Base-by-base conservation (phyloP, 164 flowering plant species). In the Tinospora cordifolia region DNA sequence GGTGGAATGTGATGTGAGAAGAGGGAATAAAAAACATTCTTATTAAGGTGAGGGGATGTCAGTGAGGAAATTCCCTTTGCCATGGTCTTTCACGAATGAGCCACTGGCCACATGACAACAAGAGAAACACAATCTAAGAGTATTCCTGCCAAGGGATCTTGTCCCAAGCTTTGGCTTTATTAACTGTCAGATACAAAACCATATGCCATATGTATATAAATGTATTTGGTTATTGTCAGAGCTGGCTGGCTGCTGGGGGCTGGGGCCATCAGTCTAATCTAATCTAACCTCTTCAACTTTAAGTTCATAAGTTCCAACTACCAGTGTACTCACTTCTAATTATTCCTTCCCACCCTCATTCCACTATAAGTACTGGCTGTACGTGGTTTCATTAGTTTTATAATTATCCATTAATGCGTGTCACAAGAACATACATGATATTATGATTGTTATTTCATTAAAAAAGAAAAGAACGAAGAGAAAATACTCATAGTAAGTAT, bases 61-160 rank as follows among this genome's bases (percentile, higher is more conserved):
- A 54, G 60, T 54, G 60, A 54, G 60, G 21, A 8, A 54, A 54
- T 19, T n/a, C 24, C 60, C 60, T 21, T 54, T n/a, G 60, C 9
- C 21, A 51, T 19, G 60, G 19, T 24, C 60, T 30, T 4, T 54
- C 60, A 54, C 21, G 24, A n/a, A 8, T 54, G 60, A 54, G 60
- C 22, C 60, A 25, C 60, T 19, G 24, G 8, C 60, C 60, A 54
- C 60, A 54, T 54, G 60, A 24, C 22, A 54, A 54, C 60, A 54
- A 54, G 60, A 54, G 60, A 54, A 22, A 54, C 60, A 54, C n/a
- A 54, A 54, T 54, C 60, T 54, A 47, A 54, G n/a, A 22, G 60
- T 54, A 54, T 6, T 54, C 60, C 60, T 54, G 60, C 21, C 24
- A 54, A 54, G 60, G 60, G 60, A 54, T 54, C 60, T 54, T 54